A percentile compares a stretch with the other conserved stretches of the same genome.
Evolutionary conservation across 257 asterid species (phyloP).

Genomic region (Leptodermis oblonga): DNA sequence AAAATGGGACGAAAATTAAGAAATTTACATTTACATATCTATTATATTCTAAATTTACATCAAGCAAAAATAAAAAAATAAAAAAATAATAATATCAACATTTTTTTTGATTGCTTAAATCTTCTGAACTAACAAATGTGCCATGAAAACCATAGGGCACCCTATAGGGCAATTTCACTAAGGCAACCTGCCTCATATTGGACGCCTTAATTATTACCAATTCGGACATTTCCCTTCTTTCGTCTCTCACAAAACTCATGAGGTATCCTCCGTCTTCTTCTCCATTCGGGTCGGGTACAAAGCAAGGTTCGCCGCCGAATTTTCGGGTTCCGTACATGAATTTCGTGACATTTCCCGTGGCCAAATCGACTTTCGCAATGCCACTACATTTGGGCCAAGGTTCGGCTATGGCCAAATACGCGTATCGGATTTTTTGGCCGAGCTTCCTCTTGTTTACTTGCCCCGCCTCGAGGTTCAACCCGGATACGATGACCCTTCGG

Average conservation of each 20-base stretch:
- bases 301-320: conserved; percentile 56
- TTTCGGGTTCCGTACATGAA: conserved; percentile 30
- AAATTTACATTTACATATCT: too few relatives aligned
- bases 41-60: too few relatives aligned
- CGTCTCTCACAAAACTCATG: conserved; percentile 51
- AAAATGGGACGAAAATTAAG: too few relatives aligned
- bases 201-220: conserved; percentile 47
- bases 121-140: conserved; percentile 48
- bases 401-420: conserved; percentile 54
- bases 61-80: too few relatives aligned
- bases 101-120: conserved; percentile 24
- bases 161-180: conserved; percentile 43
- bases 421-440: conserved; percentile 35
- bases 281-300: conserved; percentile 20
- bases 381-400: conserved; percentile 74
- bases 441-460: conserved; percentile 34
- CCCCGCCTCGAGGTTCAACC: conserved; percentile 50
- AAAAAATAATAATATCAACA: background rate
- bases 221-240: conserved; percentile 33
- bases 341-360: conserved; percentile 33
- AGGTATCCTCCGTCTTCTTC: conserved; percentile 44
- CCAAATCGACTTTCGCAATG: conserved; percentile 51
- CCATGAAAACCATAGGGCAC: conserved; percentile 78
- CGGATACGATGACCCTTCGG: conserved; percentile 33
- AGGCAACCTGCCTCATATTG: conserved; percentile 41